Percentiles rank a stretch among this genome's conserved stretches.
phyloP scores from a whole-genome alignment of 306 rosid genomes.

The Vachellia pachyceras region DNA sequence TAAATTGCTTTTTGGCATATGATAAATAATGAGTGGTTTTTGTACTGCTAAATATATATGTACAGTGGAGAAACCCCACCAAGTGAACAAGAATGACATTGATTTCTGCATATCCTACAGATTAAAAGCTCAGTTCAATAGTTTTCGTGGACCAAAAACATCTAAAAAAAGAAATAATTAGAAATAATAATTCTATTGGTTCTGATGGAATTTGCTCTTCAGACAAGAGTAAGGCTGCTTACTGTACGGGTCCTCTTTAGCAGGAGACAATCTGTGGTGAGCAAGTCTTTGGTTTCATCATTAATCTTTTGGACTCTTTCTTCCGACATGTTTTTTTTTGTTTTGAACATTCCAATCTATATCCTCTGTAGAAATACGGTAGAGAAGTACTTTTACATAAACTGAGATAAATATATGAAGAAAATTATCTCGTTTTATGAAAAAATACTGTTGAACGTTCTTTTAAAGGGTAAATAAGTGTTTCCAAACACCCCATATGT shows the following conservation, averaged over 20 bases:
- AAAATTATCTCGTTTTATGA: too few species aligned
- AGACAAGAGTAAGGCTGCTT: slow-evolving; percentile 66
- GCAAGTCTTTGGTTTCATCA: slow-evolving; percentile 40
- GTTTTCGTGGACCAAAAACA: slow-evolving; percentile 53
- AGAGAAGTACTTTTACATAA: too few species aligned
- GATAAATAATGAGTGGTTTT: slow-evolving; percentile 56
- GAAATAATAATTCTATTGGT: slow-evolving; percentile 48
- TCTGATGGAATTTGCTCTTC: slow-evolving; percentile 40
- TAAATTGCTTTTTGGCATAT: slow-evolving; percentile 23
- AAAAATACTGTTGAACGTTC: too few species aligned
- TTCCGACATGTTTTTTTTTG: background rate
- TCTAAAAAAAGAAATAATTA: background rate
- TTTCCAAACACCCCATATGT: too few species aligned
- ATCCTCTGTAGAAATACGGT: too few species aligned
- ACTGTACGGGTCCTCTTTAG: slow-evolving; percentile 30
- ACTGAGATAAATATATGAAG: too few species aligned
- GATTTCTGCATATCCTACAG: slow-evolving; percentile 31
- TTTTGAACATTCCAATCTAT: background rate
- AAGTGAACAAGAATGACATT: slow-evolving; percentile 35
- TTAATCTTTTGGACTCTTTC: slow-evolving; percentile 38
- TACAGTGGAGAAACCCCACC: slow-evolving; percentile 51
- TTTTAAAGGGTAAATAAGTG: too few species aligned
- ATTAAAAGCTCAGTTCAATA: background rate
- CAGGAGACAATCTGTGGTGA: slow-evolving; percentile 45
- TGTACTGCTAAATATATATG: slow-evolving; percentile 34